Evolutionary conservation across 2,329 filamentous ascomycete genomes (phyloP), one percentile per base, ranked within the genome.

Genomic region (Fusarium sp.): DNA sequence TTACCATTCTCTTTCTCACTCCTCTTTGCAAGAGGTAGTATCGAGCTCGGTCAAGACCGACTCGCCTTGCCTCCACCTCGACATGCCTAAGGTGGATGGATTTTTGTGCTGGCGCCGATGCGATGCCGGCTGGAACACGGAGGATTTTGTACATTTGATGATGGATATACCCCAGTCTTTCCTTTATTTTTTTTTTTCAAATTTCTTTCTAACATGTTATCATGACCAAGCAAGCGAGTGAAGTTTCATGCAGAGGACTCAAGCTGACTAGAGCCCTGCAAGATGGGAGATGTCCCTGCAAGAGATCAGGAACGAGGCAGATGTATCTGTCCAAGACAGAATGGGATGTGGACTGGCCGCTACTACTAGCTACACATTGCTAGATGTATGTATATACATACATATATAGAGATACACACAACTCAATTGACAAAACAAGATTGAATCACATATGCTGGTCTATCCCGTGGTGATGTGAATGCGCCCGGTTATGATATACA

Each of bases 131-230:
- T 46, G 40, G 49, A 55, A 67, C 56, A 48, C 57, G 49, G 54
- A 53, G 60, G 57, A 56, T 57, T 68, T 70, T 64, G 60, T 58
- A 51, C 45, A 54, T 58, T 66, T 58, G 50, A 73, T 64, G 72
- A 73, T 63, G 72, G 72, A 74, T 74, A 74, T 74, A 74, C 72
- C 72, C 70, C 60, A 54, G 60, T 47, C 53, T 62, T 64, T 65
- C 66, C 50, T 58, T 69, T 59, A 58, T 51, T 52, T 54, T 59
- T 45, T 45, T 49, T 48, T n/a, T 44, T 48, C 34, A 47, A 13
- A 19, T 19, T 59, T 49, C 44, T 49, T 48, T 44, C 46, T 36
- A 47, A 13, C 36, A 55, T 67, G 44, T 61, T 49, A 61, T 58
- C 45, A 68, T 53, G 53, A 60, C 26, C 28, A 53, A 60, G 8